These are phyloP conservation scores for Heliophila coronopifolia DNA, from an alignment of 441 rosid species.

Conservation along the genomic window DNA sequence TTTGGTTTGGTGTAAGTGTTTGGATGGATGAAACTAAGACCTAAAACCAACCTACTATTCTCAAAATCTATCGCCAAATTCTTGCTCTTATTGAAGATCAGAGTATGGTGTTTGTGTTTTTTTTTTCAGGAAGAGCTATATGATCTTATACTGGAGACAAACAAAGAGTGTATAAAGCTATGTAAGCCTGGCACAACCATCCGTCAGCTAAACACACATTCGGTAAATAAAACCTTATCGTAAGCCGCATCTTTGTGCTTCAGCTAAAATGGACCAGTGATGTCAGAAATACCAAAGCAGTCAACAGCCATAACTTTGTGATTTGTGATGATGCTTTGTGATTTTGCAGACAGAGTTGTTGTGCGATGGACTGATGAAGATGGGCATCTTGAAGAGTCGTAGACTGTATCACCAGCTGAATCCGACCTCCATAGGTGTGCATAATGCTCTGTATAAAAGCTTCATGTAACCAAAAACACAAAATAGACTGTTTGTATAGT, in stretches of 20 bases:
- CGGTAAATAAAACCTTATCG: constrained; percentile 42
- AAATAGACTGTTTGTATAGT: not conserved
- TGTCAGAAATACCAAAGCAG: not conserved
- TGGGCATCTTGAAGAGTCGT: constrained; percentile 56
- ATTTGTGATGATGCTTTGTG: constrained; percentile 20
- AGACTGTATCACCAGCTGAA: constrained; percentile 61
- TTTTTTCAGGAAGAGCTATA: constrained; percentile 74
- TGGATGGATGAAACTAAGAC: not conserved
- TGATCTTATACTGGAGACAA: constrained; percentile 79
- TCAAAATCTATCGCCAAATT: not conserved
- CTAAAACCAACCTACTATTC: not conserved
- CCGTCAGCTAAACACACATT: constrained; percentile 59
- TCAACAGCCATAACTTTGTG: not conserved
- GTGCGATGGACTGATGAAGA: constrained; percentile 61
- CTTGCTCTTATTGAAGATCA: constrained; percentile 1
- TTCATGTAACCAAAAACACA: not conserved
- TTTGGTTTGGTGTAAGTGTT: not conserved
- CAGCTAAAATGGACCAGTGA: not conserved
- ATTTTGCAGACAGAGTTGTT: constrained; percentile 62
- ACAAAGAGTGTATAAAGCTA: constrained; percentile 62
- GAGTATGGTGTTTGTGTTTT: not conserved
- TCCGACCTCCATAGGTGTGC: constrained; percentile 89
- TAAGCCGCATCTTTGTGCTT: constrained; percentile 1
- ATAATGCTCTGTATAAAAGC: not conserved
- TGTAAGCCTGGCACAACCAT: constrained; percentile 80